Percentiles rank a stretch among this genome's conserved stretches.
These are phyloP conservation scores for Aspergillus aculeatinus DNA, from an alignment of 2,329 filamentous ascomycete species.

Conservation along the genomic window DNA sequence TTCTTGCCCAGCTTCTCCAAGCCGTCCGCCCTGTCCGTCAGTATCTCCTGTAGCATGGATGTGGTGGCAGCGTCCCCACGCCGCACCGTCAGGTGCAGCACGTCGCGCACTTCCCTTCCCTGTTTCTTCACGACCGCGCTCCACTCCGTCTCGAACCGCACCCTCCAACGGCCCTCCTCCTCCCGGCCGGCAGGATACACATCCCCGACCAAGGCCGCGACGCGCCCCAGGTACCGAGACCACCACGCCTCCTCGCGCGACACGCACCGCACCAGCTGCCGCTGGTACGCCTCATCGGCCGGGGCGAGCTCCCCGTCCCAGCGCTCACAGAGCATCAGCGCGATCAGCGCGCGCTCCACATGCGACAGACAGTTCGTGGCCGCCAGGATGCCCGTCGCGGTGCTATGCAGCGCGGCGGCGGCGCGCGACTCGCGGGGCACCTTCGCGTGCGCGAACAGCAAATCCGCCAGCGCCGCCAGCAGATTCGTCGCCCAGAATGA, in stretches of 20 bases:
- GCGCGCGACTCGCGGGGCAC: conserved; percentile 58
- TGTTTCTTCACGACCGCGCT: conserved; percentile 39
- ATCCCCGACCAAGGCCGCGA: conserved; percentile 57
- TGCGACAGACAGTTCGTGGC: conserved; percentile 73
- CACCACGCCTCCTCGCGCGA: conserved; percentile 61
- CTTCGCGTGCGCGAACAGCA: conserved; percentile 55
- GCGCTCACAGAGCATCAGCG: conserved; percentile 68
- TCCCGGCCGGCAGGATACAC: conserved; percentile 61
- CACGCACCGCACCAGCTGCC: conserved; percentile 54
- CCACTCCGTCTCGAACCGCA: conserved; percentile 46
- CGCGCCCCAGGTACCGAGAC: conserved; percentile 62
- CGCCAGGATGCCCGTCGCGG: conserved; percentile 66
- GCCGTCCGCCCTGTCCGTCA: conserved; percentile 43
- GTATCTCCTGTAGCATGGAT: conserved; percentile 29
- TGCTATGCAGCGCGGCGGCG: conserved; percentile 69
- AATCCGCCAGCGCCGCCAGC: conserved; percentile 58
- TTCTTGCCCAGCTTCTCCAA: conserved; percentile 59
- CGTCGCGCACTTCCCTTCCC: conserved; percentile 37
- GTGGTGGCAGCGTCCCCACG: conserved; percentile 42
- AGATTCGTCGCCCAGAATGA: conserved; percentile 47
- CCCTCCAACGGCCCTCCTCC: conserved; percentile 27
- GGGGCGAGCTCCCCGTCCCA: conserved; percentile 68
- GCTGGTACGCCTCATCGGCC: conserved; percentile 56
- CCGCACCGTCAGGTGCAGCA: conserved; percentile 47
- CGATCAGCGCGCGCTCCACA: conserved; percentile 67